phyloP scores from a whole-genome alignment of 176 grass and related monocot species.

The Oryza brachyantha region DNA sequence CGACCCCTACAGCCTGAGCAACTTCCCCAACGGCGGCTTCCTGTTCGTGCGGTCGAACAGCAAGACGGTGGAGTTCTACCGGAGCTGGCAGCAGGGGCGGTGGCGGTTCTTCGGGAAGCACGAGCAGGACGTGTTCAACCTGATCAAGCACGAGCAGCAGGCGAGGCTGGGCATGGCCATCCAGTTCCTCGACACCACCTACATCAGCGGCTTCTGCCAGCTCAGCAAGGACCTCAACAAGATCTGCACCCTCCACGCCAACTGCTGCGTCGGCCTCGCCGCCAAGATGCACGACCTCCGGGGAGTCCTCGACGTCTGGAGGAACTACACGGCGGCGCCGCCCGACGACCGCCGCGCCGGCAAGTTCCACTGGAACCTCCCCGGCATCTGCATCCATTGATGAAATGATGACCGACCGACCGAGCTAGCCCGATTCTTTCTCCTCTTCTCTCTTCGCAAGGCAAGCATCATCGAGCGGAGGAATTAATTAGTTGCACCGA shows the following conservation, averaged over 20 bases:
- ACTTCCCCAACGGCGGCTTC: slow-evolving; percentile 92
- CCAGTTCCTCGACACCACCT: slow-evolving; percentile 82
- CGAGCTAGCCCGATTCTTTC: not conserved
- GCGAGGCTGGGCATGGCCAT: slow-evolving; percentile 46
- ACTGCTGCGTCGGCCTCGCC: slow-evolving; percentile 70
- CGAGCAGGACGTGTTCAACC: slow-evolving; percentile 93
- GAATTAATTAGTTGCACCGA: not conserved
- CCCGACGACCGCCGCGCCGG: slow-evolving; percentile 37
- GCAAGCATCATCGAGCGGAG: too few relatives aligned
- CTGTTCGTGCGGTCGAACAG: slow-evolving; percentile 68
- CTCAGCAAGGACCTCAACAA: slow-evolving; percentile 83
- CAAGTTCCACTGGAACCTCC: slow-evolving; percentile 71
- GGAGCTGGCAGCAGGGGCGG: slow-evolving; percentile 53
- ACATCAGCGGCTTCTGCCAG: slow-evolving; percentile 76
- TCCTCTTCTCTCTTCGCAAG: not conserved
- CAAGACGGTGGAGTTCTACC: slow-evolving; percentile 76
- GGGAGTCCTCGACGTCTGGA: slow-evolving; percentile 62
- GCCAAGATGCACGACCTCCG: slow-evolving; percentile 72
- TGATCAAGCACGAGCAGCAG: slow-evolving; percentile 61
- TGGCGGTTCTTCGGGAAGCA: slow-evolving; percentile 56
- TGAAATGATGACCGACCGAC: too few relatives aligned
- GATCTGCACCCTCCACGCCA: slow-evolving; percentile 80
- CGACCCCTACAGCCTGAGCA: slow-evolving; percentile 56
- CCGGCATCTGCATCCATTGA: slow-evolving; percentile 78
- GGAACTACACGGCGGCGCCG: slow-evolving; percentile 56